phyloP scores from a whole-genome alignment of 345 rosid genomes.

The Mercurialis annua region DNA sequence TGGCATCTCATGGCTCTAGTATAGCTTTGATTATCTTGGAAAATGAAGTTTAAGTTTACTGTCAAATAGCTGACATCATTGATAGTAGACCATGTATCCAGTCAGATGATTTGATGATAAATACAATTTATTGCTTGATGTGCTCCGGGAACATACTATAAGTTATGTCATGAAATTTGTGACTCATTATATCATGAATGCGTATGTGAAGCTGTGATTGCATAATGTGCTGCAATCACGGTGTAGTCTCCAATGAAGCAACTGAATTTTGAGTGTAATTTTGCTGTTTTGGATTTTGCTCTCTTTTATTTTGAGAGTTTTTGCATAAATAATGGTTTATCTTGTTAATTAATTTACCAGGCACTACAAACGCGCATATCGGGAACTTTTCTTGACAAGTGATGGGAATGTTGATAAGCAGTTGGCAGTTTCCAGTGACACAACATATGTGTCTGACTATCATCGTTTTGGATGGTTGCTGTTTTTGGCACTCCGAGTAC shows the following conservation, averaged over 20 bases:
- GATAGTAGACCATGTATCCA: background rate
- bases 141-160: background rate
- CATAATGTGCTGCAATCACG: background rate
- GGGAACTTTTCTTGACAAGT: constrained; percentile 59
- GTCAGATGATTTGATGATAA: background rate
- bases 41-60: background rate
- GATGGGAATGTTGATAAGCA: constrained; percentile 48
- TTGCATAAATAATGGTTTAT: constrained; percentile 9
- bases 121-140: background rate
- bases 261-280: background rate
- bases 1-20: too few species aligned
- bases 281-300: background rate
- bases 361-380: constrained; percentile 70
- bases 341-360: constrained; percentile 30
- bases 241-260: background rate
- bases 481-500: constrained; percentile 85
- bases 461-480: constrained; percentile 94
- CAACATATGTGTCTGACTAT: constrained; percentile 44
- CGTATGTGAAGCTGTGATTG: background rate
- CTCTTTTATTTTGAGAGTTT: background rate
- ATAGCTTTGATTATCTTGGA: background rate
- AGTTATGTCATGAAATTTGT: background rate
- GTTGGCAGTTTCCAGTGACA: constrained; percentile 33
- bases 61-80: background rate
- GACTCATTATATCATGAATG: background rate